Evolutionary conservation across 768 basidiomycete genomes (phyloP).

Genomic region (Kondoa subrosea): DNA sequence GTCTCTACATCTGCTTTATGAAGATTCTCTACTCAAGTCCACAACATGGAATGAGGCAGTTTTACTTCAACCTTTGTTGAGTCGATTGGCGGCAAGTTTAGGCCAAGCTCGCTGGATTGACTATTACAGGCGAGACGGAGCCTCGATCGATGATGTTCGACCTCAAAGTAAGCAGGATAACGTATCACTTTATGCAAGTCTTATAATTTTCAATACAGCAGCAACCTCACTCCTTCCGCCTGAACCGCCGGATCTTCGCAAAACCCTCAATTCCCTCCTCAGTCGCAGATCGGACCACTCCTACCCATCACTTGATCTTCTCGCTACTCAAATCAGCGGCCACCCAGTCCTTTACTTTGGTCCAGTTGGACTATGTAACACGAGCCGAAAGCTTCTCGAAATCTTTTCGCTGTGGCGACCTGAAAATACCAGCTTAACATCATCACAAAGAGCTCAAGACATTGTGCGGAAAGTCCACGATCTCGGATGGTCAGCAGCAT

Average conservation of each 20-base stretch:
- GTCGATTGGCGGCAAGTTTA: slow-evolving; percentile 16
- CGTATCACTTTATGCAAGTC: slow-evolving; percentile 4
- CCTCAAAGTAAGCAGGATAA: background rate
- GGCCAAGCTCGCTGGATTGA: background rate
- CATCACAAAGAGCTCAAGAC: slow-evolving; percentile 6
- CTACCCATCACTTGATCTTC: background rate
- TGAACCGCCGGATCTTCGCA: background rate
- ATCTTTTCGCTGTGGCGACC: slow-evolving; percentile 10
- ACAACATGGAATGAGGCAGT: slow-evolving; percentile 7
- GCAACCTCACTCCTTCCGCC: background rate
- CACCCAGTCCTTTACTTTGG: slow-evolving; percentile 6
- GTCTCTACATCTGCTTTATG: slow-evolving; percentile 62
- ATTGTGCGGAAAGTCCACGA: slow-evolving; percentile 2
- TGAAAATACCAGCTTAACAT: background rate
- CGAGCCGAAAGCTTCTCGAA: background rate
- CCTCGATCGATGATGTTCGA: background rate
- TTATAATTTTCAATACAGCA: background rate
- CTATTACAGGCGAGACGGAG: background rate
- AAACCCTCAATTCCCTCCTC: background rate
- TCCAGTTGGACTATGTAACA: background rate
- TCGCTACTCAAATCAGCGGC: too few relatives aligned
- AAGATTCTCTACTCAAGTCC: slow-evolving; percentile 31
- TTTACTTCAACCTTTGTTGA: slow-evolving; percentile 19
- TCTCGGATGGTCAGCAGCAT: slow-evolving; percentile 7
- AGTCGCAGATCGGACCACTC: background rate